A percentile compares a stretch with the other conserved stretches of the same genome.
These are phyloP conservation scores for Gautieria morchelliformis DNA, from an alignment of 768 basidiomycete genomes.

Conservation along the genomic window DNA sequence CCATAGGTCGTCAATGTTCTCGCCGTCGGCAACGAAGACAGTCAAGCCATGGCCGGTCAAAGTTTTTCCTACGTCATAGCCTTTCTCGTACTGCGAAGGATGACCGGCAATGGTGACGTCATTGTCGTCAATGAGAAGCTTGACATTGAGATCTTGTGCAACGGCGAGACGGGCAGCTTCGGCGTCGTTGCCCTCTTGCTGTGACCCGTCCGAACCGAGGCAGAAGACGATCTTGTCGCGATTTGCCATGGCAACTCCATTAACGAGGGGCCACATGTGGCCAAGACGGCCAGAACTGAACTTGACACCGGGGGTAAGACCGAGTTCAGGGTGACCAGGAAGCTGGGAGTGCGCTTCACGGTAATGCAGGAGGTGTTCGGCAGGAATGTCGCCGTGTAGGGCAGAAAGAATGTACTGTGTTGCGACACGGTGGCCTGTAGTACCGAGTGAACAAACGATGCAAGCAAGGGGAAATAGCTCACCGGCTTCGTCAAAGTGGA, in stretches of 20 bases:
- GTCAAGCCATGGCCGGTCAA: constrained; percentile 76
- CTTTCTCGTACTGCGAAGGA: constrained; percentile 77
- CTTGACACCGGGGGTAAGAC: constrained; percentile 85
- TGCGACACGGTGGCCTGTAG: constrained; percentile 75
- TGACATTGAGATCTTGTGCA: constrained; percentile 74
- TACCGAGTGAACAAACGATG: constrained; percentile 12
- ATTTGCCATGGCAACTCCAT: constrained; percentile 77
- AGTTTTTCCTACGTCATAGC: constrained; percentile 62
- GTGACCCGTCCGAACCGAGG: constrained; percentile 83
- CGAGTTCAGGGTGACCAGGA: constrained; percentile 84
- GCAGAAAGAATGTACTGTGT: constrained; percentile 82
- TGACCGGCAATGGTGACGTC: constrained; percentile 91
- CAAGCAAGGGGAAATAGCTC: constrained; percentile 12
- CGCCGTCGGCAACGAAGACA: constrained; percentile 64
- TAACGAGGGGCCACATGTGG: constrained; percentile 85
- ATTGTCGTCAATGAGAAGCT: constrained; percentile 83
- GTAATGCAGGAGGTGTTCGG: constrained; percentile 75
- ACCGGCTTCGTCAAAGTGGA: constrained; percentile 81
- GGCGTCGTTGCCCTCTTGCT: constrained; percentile 87
- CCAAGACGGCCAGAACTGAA: constrained; percentile 91
- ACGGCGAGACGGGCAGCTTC: constrained; percentile 85
- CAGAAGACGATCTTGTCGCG: constrained; percentile 69
- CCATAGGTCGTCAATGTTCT: constrained; percentile 76
- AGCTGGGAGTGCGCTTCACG: constrained; percentile 80
- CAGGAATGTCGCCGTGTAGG: constrained; percentile 59